phyloP scores from a whole-genome alignment of 78 protist species.

The Pelomyxa schiedti region DNA sequence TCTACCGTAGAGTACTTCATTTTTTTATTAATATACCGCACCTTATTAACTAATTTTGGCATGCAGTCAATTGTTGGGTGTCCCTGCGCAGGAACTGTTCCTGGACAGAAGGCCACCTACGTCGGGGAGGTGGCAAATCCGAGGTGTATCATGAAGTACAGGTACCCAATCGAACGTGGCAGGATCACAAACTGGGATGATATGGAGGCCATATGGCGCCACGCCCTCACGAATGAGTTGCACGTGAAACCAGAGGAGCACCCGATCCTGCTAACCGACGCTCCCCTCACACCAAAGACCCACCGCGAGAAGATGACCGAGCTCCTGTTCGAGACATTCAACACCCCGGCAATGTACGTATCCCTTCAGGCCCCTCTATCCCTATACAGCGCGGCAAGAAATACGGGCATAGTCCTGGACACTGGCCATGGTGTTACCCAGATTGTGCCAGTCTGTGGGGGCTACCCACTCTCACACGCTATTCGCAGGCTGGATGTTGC shows the following conservation, averaged over 20 bases:
- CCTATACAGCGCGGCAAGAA: conserved; percentile 75
- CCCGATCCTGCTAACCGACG: conserved; percentile 92
- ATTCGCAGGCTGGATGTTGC: conserved; percentile 81
- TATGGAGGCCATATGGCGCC: conserved; percentile 90
- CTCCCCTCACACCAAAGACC: conserved; percentile 90
- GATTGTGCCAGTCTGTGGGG: conserved; percentile 93
- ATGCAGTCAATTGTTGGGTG: too few species aligned
- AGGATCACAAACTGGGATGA: conserved; percentile 78
- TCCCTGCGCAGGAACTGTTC: too few species aligned
- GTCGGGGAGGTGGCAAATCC: conserved; percentile 88
- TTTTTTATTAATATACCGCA: too few species aligned
- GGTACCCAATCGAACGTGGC: conserved; percentile 96
- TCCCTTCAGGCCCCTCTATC: conserved; percentile 89
- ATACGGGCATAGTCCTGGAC: conserved; percentile 92
- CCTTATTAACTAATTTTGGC: too few species aligned
- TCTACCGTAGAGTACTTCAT: too few species aligned
- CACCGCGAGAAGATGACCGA: conserved; percentile 90
- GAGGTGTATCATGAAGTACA: conserved; percentile 69
- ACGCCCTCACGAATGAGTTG: conserved; percentile 89
- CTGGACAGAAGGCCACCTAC: conserved; percentile 41
- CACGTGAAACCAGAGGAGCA: conserved; percentile 86
- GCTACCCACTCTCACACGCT: conserved; percentile 80
- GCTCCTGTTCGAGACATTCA: conserved; percentile 93
- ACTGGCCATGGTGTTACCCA: conserved; percentile 96
- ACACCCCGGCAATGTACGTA: conserved; percentile 83